phyloP scores from a whole-genome alignment of 2,329 filamentous ascomycete species.

The Cordyceps militaris region DNA sequence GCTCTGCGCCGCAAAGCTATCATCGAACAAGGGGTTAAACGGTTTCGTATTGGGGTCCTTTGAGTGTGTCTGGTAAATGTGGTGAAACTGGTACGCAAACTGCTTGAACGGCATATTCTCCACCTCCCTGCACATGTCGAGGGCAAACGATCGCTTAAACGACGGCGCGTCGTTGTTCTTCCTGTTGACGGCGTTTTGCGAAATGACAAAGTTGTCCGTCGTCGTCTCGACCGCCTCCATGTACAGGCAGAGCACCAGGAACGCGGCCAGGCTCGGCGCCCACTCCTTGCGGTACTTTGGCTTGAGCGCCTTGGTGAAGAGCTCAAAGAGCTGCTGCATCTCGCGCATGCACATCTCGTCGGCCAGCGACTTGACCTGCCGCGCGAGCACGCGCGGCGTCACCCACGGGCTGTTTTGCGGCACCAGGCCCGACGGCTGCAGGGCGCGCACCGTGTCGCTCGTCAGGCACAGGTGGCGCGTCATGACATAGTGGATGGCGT shows the following conservation, averaged over 20 bases:
- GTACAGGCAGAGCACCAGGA: slow-evolving; percentile 50
- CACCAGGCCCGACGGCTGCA: slow-evolving; percentile 36
- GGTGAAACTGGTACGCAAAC: slow-evolving; percentile 54
- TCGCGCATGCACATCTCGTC: slow-evolving; percentile 48
- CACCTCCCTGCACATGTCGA: slow-evolving; percentile 41
- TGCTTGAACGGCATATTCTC: slow-evolving; percentile 55
- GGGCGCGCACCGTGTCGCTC: slow-evolving; percentile 32
- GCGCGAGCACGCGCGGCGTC: slow-evolving; percentile 47
- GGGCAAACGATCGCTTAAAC: slow-evolving; percentile 37
- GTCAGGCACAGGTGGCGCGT: slow-evolving; percentile 48
- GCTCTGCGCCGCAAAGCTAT: slow-evolving; percentile 31
- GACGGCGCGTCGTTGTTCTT: slow-evolving; percentile 30
- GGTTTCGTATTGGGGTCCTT: slow-evolving; percentile 40
- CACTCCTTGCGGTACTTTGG: slow-evolving; percentile 46
- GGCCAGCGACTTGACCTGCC: slow-evolving; percentile 50
- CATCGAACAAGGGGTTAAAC: slow-evolving; percentile 50
- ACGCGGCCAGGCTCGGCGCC: slow-evolving; percentile 50
- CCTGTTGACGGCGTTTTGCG: slow-evolving; percentile 43
- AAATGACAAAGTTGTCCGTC: slow-evolving; percentile 44
- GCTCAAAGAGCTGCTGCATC: slow-evolving; percentile 44
- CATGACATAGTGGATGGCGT: slow-evolving; percentile 52
- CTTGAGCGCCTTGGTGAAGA: slow-evolving; percentile 47
- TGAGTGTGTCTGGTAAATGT: slow-evolving; percentile 51
- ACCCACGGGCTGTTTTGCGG: slow-evolving; percentile 37
- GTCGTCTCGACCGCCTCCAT: slow-evolving; percentile 51